These are phyloP conservation scores for Trichophyton equinum DNA, from an alignment of 2,329 filamentous ascomycete genomes.

Conservation along the genomic window DNA sequence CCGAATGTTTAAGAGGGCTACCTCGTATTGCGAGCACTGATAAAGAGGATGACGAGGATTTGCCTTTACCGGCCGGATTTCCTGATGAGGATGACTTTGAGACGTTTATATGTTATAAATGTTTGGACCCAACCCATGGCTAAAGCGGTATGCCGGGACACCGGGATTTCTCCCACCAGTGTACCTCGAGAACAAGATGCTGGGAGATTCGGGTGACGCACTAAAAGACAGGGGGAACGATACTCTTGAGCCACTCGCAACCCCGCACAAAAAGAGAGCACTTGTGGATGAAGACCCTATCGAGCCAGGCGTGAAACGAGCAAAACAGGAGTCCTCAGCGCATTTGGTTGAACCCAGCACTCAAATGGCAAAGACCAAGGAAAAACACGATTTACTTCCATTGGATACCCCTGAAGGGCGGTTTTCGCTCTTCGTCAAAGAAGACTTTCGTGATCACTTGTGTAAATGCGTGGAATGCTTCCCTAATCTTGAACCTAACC, in stretches of 20 bases:
- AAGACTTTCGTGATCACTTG: conserved; percentile 65
- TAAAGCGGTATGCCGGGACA: conserved; percentile 73
- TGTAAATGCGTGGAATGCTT: conserved; percentile 80
- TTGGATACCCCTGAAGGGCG: conserved; percentile 38
- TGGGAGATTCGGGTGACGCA: neutral
- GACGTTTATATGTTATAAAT: conserved; percentile 86
- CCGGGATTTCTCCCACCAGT: conserved; percentile 68
- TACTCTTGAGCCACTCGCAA: conserved; percentile 13
- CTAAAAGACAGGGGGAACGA: neutral
- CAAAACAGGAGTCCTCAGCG: conserved; percentile 29
- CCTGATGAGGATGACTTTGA: conserved; percentile 83
- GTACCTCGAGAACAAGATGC: conserved; percentile 25
- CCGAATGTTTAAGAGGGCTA: conserved; percentile 76
- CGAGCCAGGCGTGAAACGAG: conserved; percentile 40
- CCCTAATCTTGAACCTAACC: conserved; percentile 54
- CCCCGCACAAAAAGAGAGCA: conserved; percentile 52
- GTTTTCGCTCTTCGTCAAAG: conserved; percentile 73
- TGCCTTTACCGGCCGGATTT: conserved; percentile 70
- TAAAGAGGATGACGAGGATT: conserved; percentile 39
- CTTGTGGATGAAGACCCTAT: conserved; percentile 38
- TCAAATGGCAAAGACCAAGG: conserved; percentile 22
- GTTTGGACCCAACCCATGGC: conserved; percentile 78
- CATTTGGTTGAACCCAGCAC: conserved; percentile 13
- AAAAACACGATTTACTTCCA: conserved; percentile 52
- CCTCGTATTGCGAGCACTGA: conserved; percentile 38